Evolutionary conservation across 2,329 filamentous ascomycete species (phyloP).

Genomic region (Zasmidium angulare): DNA sequence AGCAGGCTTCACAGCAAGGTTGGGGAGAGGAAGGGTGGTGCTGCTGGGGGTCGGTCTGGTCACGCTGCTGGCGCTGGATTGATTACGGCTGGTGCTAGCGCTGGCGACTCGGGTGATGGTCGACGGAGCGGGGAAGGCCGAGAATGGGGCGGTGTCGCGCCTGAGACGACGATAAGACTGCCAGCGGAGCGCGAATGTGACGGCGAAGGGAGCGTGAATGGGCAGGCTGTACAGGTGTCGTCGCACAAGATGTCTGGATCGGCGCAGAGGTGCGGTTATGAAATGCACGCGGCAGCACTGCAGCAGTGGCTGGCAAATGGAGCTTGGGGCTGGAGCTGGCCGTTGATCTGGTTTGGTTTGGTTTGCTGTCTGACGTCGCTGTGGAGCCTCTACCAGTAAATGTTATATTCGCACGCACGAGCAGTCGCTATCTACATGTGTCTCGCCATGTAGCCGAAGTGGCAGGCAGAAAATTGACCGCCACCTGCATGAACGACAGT

Average conservation of each 20-base stretch:
- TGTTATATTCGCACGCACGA: no score
- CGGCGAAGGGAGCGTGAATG: not conserved
- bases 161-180: not conserved
- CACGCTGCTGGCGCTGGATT: not conserved
- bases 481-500: no score
- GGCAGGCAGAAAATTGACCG: no score
- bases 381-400: not conserved
- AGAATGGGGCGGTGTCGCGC: not conserved
- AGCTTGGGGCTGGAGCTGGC: not conserved
- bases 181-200: not conserved
- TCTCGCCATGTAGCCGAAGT: no score
- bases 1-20: not conserved
- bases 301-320: not conserved
- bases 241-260: not conserved
- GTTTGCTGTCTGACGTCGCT: not conserved
- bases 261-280: not conserved
- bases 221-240: not conserved
- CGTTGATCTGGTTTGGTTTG: no score
- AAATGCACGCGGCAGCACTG: not conserved
- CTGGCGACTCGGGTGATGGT: not conserved
- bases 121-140: not conserved
- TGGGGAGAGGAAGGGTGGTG: not conserved
- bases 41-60: not conserved
- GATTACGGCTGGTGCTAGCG: not conserved
- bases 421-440: no score